These are phyloP conservation scores for Puccinia coronata DNA, from an alignment of 1,284 basidiomycete genomes.

Conservation along the genomic window DNA sequence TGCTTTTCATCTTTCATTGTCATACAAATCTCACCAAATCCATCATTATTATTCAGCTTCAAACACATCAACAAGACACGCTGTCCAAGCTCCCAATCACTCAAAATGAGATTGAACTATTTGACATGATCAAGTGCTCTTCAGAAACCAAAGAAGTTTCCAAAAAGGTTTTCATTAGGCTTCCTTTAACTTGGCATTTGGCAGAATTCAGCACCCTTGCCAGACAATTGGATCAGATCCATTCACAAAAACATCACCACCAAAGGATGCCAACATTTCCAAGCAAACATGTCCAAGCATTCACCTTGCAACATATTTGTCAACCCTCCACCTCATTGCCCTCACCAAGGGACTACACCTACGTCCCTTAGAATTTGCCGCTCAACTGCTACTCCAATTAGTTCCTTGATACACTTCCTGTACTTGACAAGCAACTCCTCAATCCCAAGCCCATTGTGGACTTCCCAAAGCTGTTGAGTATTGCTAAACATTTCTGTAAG, in stretches of 20 bases:
- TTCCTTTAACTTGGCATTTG: neutral
- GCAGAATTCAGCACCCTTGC: neutral
- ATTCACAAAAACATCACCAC: neutral
- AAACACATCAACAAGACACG: neutral
- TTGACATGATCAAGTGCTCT: conserved; percentile 5
- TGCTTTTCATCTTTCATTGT: no score
- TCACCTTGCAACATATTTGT: neutral
- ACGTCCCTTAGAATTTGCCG: neutral
- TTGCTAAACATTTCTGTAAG: neutral
- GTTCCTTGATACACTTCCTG: neutral
- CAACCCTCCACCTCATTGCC: neutral
- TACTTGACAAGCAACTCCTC: neutral
- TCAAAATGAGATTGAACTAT: neutral
- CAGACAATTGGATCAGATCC: neutral
- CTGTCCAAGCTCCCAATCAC: neutral
- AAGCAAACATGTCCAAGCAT: neutral
- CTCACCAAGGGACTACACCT: neutral
- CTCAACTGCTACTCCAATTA: neutral
- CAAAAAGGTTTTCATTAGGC: neutral
- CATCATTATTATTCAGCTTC: neutral
- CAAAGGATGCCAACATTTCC: neutral
- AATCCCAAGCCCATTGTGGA: neutral
- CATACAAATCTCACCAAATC: no score
- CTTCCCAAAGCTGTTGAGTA: neutral
- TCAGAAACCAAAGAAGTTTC: neutral